Evolutionary conservation across 805 yeast genomes (phyloP).

Genomic region (Candida vartiovaarae): DNA sequence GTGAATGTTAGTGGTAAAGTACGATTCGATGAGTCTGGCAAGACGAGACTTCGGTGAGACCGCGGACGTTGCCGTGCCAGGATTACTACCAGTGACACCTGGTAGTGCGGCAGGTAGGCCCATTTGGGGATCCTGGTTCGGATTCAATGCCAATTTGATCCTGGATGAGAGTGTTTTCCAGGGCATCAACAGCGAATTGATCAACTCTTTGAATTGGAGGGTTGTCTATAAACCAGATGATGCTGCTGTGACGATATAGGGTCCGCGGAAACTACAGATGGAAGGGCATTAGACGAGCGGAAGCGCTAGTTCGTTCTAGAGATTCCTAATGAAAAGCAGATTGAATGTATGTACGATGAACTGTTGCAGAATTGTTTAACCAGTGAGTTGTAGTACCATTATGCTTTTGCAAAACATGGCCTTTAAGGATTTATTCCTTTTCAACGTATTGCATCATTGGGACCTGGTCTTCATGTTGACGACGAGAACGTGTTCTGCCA

Average conservation of each 20-base stretch:
- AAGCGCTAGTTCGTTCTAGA: no score
- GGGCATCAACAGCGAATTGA: slow-evolving; percentile 36
- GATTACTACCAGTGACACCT: slow-evolving; percentile 1
- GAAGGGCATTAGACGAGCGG: no score
- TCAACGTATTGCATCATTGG: slow-evolving; percentile 18
- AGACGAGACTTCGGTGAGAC: slow-evolving; percentile 58
- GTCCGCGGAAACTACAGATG: no score
- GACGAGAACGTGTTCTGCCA: slow-evolving; percentile 23
- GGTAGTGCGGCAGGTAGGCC: slow-evolving; percentile 5
- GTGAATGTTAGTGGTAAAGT: slow-evolving; percentile 52
- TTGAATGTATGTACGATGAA: background rate
- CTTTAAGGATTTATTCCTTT: slow-evolving; percentile 4
- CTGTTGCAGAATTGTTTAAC: background rate
- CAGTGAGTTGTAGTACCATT: background rate
- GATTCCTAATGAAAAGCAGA: no score
- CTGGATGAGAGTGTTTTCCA: slow-evolving; percentile 44
- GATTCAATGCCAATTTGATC: slow-evolving; percentile 52
- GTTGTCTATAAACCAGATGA: slow-evolving; percentile 58
- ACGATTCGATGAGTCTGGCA: slow-evolving; percentile 71
- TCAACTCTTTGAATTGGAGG: slow-evolving; percentile 59
- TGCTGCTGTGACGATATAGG: slow-evolving; percentile 25
- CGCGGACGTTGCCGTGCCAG: slow-evolving; percentile 37
- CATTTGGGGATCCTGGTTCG: slow-evolving; percentile 64
- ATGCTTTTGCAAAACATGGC: background rate
- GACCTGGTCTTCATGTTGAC: slow-evolving; percentile 3